Base-by-base conservation (phyloP, 1,284 basidiomycete genomes). In the Apiotrichum akiyoshidainum region DNA sequence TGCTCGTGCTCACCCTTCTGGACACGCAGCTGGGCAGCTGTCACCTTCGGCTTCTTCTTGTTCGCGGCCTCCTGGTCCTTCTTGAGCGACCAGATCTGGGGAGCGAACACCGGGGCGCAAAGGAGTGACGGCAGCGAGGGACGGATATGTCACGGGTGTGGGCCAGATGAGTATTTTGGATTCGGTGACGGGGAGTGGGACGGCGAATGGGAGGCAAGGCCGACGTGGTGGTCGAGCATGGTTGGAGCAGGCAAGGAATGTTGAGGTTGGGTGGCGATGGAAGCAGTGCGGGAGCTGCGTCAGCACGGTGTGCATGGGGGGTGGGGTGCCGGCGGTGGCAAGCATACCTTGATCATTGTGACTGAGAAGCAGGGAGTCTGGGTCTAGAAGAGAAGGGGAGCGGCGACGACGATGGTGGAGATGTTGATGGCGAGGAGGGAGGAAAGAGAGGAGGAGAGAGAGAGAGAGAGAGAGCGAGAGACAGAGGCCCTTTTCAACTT, bases 21-120 rank as follows among this genome's bases (percentile, higher is more conserved):
- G 16, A 98, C 93, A 57, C 95, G 87, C 74, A 99, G 89, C 79
- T 98, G 94, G 37, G 96, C 95, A 13, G 95, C 93, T 69, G 90
- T 92, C 53, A 91, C 96, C 85, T 96, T 97, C 48, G 93, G 92
- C 82, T 89, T 91, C 85, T 87, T 94, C 87, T 92, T 95, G 17
- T 88, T 86, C 55, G 90, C 90, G 58, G 90, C 90, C 74, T 94
- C 90, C 81, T 94, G 90, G 54, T 78, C 71, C 86, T 96, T 95
- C 86, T 96, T 96, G 86, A 97, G 89, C 68, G 87, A 90, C 89
- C 93, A 96, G 72, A 97, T 95, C 93, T 97, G 68, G 54, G 13
- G 2, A 41, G 33, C 34, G 31, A 50, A 50, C 8, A 2, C 14
- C 40, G 35, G 35, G 35, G 34, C n/a, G n/a, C 9, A 22, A 33